Percentiles rank a stretch among this genome's conserved stretches.
Conservation (phyloP, 169 alveolate species). For the Plasmodium vivax region DNA sequence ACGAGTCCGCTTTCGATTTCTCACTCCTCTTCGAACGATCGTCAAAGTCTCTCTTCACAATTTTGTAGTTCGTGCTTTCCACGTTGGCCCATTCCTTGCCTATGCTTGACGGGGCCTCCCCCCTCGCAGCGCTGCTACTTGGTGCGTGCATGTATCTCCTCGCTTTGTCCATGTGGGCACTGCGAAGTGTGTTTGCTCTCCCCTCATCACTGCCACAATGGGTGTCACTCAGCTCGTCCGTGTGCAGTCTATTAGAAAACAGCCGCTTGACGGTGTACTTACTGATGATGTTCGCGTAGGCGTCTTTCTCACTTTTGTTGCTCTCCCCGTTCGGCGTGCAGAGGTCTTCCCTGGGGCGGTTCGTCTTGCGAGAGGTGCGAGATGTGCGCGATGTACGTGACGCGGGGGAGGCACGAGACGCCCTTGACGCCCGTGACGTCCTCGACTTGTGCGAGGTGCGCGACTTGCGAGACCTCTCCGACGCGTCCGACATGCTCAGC, state of each 20-base stretch:
- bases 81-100: neutral
- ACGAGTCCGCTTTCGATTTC: slow-evolving; percentile 9
- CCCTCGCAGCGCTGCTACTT: neutral
- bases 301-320: neutral
- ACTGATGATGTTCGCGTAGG: slow-evolving; percentile 1
- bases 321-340: neutral
- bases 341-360: neutral
- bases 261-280: slow-evolving; percentile 11
- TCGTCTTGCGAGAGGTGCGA: neutral
- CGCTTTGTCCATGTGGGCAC: neutral
- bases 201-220: neutral
- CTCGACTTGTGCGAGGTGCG: neutral
- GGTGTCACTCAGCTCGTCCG: neutral
- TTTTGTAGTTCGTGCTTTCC: neutral
- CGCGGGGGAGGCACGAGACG: neutral
- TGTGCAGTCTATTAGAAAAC: slow-evolving; percentile 4
- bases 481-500: neutral
- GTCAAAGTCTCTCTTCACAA: slow-evolving; percentile 22
- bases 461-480: neutral
- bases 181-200: neutral
- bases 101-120: neutral
- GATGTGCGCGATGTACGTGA: neutral
- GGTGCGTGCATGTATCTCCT: neutral
- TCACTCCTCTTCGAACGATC: neutral
- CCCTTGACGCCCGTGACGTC: neutral